Evolutionary conservation across 345 rosid species (phyloP), one percentile per base, ranked within the genome.

Genomic region (Sonneratia alba): DNA sequence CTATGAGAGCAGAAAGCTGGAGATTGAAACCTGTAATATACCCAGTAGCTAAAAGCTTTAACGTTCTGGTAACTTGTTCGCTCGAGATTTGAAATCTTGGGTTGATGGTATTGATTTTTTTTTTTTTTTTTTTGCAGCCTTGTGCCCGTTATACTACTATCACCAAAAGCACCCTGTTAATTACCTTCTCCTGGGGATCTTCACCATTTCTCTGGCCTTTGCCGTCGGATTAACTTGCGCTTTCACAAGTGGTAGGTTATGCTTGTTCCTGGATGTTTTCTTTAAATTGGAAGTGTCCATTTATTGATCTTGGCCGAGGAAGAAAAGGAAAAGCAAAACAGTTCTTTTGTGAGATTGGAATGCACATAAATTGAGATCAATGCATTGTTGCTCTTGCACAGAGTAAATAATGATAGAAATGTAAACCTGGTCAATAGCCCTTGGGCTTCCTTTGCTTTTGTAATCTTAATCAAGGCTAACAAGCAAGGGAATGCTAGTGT

Each of bases 91-190:
- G 36, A 22, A 65, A 10, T 8, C 47, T 65, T 42, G 36, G 51
- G 8, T 34, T 42, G 40, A 24, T 37, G 80, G 53, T 53, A 43
- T 55, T 36, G 24, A 19, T 22, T 47, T 67, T 0, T 64, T 34
- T 75, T 45, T 75, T 45, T 66, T 0, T 61, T 18, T 75, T 56
- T 36, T n/a, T 79, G 83, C 88, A 94, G 97, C 83, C 43, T 48
- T 94, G 79, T 87, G 89, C 56, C 97, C 98, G 14, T 62, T 94
- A 83, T 90, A 84, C 68, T 88, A 84, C 82, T 94, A 86, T 73
- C 91, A 90, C 78, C 95, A 90, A 87, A 87, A 74, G 82, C 97
- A 94, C 79, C 98, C 98, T 14, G 83, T 90, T 43, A 94, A 94
- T 72, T 94, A 90, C 76, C 38, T 94, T 9, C 81, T 94, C 14